These are phyloP conservation scores for Podaxis sp. DNA, from an alignment of 768 basidiomycete genomes.

Conservation along the genomic window DNA sequence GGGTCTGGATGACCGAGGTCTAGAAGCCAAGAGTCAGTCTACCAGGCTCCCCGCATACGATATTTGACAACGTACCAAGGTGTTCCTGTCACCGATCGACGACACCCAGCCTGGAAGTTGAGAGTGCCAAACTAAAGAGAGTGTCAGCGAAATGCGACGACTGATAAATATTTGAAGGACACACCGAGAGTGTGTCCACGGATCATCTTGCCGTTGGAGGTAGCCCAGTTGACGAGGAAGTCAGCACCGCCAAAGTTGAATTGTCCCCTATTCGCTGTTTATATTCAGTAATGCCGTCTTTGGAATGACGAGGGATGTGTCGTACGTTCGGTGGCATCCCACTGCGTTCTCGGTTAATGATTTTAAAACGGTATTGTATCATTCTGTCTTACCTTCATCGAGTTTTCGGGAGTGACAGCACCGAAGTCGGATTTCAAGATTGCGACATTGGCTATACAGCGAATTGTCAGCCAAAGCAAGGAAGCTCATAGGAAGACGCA, in stretches of 20 bases:
- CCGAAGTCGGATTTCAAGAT: slow-evolving; percentile 35
- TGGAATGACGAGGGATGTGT: neutral
- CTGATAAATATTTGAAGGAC: slow-evolving; percentile 21
- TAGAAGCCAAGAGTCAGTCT: slow-evolving; percentile 5
- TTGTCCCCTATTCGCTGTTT: slow-evolving; percentile 25
- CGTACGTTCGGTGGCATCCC: slow-evolving; percentile 38
- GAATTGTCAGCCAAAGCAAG: neutral
- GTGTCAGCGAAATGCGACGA: slow-evolving; percentile 13
- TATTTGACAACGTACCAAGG: slow-evolving; percentile 23
- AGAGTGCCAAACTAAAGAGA: slow-evolving; percentile 32
- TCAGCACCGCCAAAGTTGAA: slow-evolving; percentile 34
- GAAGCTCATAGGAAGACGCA: neutral
- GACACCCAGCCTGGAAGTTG: slow-evolving; percentile 40
- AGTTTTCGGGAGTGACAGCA: slow-evolving; percentile 40
- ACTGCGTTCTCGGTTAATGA: slow-evolving; percentile 19
- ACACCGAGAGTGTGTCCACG: slow-evolving; percentile 41
- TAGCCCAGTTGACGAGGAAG: slow-evolving; percentile 41
- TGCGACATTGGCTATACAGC: slow-evolving; percentile 27
- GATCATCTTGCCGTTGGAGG: slow-evolving; percentile 38
- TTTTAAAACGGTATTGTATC: neutral
- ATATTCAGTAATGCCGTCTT: neutral
- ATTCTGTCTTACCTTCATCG: slow-evolving; percentile 33
- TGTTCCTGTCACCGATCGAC: slow-evolving; percentile 30
- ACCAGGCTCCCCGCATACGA: neutral
- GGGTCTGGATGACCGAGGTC: slow-evolving; percentile 38